Evolutionary conservation across 768 basidiomycete species (phyloP).

Genomic region (Leucocoprinus birnbaumii): DNA sequence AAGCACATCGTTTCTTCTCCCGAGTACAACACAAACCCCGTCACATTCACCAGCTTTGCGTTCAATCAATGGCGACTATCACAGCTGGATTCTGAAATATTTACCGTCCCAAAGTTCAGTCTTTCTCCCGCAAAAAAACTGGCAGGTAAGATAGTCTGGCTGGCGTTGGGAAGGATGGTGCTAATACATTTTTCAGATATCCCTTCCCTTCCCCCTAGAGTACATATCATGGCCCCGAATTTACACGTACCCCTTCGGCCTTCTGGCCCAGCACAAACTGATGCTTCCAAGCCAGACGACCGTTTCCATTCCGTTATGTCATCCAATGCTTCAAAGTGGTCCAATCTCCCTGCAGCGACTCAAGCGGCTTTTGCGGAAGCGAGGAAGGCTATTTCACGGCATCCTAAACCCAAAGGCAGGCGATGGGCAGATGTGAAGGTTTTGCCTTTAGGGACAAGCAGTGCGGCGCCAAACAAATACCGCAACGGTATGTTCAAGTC

Average conservation of each 20-base stretch:
- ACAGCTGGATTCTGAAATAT: slow-evolving; percentile 69
- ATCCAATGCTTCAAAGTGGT: slow-evolving; percentile 16
- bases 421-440: slow-evolving; percentile 43
- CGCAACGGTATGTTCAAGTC: slow-evolving; percentile 67
- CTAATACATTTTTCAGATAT: slow-evolving; percentile 26
- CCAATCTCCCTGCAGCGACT: slow-evolving; percentile 27
- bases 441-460: slow-evolving; percentile 85
- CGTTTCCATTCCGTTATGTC: slow-evolving; percentile 33
- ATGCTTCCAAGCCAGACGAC: slow-evolving; percentile 29
- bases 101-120: slow-evolving; percentile 61
- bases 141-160: slow-evolving; percentile 34
- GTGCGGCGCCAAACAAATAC: slow-evolving; percentile 80
- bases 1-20: slow-evolving; percentile 79
- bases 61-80: slow-evolving; percentile 71
- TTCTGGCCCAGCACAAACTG: slow-evolving; percentile 33
- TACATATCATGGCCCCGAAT: slow-evolving; percentile 38
- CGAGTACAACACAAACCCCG: slow-evolving; percentile 55
- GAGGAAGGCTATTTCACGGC: slow-evolving; percentile 26
- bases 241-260: slow-evolving; percentile 46
- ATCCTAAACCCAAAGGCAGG: slow-evolving; percentile 8
- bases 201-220: slow-evolving; percentile 44
- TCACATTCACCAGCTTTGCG: slow-evolving; percentile 74
- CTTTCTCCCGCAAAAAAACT: slow-evolving; percentile 38
- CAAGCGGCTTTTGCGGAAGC: slow-evolving; percentile 38
- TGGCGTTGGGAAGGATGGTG: background rate